Evolutionary conservation across 495 filamentous ascomycete species (phyloP), one percentile per base, ranked within the genome.

Genomic region (Letharia columbiana): DNA sequence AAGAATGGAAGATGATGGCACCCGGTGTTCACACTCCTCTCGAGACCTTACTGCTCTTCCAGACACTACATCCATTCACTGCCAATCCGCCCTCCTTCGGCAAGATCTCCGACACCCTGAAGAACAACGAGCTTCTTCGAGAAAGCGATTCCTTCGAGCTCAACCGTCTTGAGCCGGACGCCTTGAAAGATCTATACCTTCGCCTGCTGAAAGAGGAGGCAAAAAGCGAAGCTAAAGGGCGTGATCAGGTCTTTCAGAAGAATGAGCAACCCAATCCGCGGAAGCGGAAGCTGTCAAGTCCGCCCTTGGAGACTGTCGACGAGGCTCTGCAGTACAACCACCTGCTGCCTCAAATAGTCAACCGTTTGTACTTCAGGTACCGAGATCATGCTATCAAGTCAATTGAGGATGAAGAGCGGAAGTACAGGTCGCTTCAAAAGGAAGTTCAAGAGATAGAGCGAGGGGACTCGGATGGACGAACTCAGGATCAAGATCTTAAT

Each of bases 11-110:
- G 71, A 81, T 81, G 80, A 78, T 81, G 81, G 77, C 79, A 73
- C 75, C 85, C 74, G 81, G 82, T 69, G 76, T 83, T 68, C 92
- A 92, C 77, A 93, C 91, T 67, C 87, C 88, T 62, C 88, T 96
- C 78, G 93, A 97, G 81, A 86, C 84, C 44, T 82, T 97, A 28
- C 83, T 97, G 64, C 84, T 98, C 68, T 94, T 96, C 77, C 91
- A 95, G 76, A 87, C 88, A 13, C 84, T 98, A 58, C 83, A 84
- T 59, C 75, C 82, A 49, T 81, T 86, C 73, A 89, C 89, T 71
- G 77, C 83, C 65, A 81, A 86, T 57, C 79, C 83, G 23, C 70
- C 83, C 56, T 85, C 82, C 63, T 97, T 97, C 74, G 76, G 74
- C 57, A 79, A 79, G 52, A 90, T 96, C 65, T 92, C 93, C 61